Conservation (phyloP, 1,139 yeast genomes). For the Geotrichum candidum region DNA sequence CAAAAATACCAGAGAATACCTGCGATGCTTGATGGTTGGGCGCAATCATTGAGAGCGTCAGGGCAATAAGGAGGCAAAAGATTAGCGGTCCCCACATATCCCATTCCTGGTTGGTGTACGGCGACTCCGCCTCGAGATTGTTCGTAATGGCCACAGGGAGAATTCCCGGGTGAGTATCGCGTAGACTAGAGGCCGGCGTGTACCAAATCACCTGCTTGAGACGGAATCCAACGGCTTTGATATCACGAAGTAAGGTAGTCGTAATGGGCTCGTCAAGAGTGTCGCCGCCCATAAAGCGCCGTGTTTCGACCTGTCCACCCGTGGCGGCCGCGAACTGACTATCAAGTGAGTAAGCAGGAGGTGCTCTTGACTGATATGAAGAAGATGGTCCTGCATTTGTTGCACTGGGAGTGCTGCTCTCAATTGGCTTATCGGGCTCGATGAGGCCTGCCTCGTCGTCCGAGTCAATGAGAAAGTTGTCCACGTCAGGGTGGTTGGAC, state of each 20-base stretch:
- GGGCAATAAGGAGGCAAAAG: conserved; percentile 59
- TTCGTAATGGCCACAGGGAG: conserved; percentile 7
- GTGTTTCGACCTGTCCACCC: conserved; percentile 56
- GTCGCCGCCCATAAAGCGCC: conserved; percentile 76
- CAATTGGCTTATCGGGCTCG: conserved; percentile 22
- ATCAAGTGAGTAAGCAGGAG: conserved; percentile 19
- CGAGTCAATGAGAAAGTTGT: conserved; percentile 19
- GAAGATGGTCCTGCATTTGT: conserved; percentile 9
- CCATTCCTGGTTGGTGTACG: conserved; percentile 17
- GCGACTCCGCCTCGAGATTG: conserved; percentile 3
- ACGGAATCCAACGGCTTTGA: conserved; percentile 58
- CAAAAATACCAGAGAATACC: conserved; percentile 61
- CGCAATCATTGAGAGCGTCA: conserved; percentile 42
- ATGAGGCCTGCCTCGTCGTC: conserved; percentile 22
- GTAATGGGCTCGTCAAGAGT: conserved; percentile 79
- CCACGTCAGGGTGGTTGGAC: conserved; percentile 13
- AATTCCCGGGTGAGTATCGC: conserved; percentile 12
- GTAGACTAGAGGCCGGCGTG: conserved; percentile 22
- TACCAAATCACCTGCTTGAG: conserved; percentile 73
- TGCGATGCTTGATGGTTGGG: conserved; percentile 38
- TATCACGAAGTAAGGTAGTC: conserved; percentile 62
- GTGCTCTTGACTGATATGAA: conserved; percentile 19
- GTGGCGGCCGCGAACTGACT: conserved; percentile 16
- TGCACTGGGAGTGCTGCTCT: conserved; percentile 17
- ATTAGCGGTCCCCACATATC: conserved; percentile 73